Conservation (phyloP, 2,329 filamentous ascomycete genomes). For the Colletotrichum camelliae region DNA sequence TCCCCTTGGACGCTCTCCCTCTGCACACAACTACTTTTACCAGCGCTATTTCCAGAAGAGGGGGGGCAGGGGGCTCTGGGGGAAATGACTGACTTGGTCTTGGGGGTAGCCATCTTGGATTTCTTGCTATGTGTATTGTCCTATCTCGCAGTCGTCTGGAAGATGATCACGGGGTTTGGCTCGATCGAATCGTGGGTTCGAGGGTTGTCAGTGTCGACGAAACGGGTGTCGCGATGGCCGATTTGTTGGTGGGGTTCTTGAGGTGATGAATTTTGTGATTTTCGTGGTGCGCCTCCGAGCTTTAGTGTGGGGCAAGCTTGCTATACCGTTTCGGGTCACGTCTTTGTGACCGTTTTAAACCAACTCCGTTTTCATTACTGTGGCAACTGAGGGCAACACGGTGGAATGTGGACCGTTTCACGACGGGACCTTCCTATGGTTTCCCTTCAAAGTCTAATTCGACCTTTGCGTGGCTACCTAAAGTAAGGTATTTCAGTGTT, state of each 20-base stretch:
- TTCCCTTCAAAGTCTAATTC: not conserved
- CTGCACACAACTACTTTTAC: not conserved
- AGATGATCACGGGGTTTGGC: not conserved
- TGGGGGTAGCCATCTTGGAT: constrained; percentile 18
- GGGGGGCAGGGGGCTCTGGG: not conserved
- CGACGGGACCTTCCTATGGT: not conserved
- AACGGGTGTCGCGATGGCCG: constrained; percentile 19
- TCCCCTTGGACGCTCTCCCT: too few relatives aligned
- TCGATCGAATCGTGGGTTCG: not conserved
- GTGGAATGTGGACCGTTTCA: not conserved
- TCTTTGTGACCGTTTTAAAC: not conserved
- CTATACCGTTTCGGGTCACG: not conserved
- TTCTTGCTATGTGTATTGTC: not conserved
- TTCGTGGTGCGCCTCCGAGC: constrained; percentile 22
- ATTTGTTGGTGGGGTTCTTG: constrained; percentile 18
- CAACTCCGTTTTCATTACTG: not conserved
- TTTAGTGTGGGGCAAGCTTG: constrained; percentile 3
- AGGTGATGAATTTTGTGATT: constrained; percentile 20
- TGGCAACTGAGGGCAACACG: not conserved
- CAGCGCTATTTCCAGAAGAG: not conserved
- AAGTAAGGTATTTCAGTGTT: not conserved
- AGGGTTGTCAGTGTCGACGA: constrained; percentile 9
- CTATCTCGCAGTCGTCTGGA: not conserved
- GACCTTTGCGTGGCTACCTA: not conserved
- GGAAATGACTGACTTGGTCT: constrained; percentile 18